phyloP scores from a whole-genome alignment of 306 rosid genomes.

The Oemleria cerasiformis region DNA sequence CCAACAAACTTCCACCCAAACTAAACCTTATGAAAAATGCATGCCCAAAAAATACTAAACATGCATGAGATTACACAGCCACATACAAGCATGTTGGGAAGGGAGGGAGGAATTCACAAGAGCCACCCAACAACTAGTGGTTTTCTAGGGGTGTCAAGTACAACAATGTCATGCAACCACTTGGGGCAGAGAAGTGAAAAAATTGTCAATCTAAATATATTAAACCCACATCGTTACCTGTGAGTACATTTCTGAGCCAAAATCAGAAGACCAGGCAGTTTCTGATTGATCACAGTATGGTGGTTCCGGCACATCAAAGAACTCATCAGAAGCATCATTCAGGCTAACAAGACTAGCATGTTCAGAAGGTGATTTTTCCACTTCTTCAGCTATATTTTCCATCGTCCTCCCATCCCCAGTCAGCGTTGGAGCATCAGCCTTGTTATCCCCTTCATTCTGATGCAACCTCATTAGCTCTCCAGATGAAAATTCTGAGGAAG shows the following conservation, averaged over 20 bases:
- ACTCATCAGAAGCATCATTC: constrained; percentile 71
- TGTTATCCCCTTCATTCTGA: constrained; percentile 34
- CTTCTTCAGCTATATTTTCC: constrained; percentile 37
- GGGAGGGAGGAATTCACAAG: not conserved
- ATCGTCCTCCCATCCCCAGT: constrained; percentile 23
- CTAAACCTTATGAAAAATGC: not conserved
- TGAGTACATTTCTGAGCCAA: constrained; percentile 34
- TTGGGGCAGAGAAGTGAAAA: not conserved
- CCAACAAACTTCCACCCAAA: not conserved
- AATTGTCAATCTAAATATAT: not conserved
- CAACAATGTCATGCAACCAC: no score
- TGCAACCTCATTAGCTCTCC: constrained; percentile 44
- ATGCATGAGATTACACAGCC: not conserved
- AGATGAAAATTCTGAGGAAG: constrained; percentile 45
- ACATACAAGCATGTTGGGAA: not conserved
- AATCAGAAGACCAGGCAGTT: constrained; percentile 49
- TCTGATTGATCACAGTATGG: constrained; percentile 45
- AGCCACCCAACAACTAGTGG: not conserved
- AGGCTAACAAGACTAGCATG: constrained; percentile 58
- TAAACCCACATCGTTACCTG: constrained; percentile 34
- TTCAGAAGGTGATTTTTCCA: constrained; percentile 31
- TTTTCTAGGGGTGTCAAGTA: not conserved
- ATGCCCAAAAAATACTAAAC: not conserved
- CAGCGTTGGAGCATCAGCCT: constrained; percentile 28
- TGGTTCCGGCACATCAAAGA: constrained; percentile 79